These are phyloP conservation scores for Mycena belliarum DNA, from an alignment of 768 basidiomycete species.

Conservation along the genomic window DNA sequence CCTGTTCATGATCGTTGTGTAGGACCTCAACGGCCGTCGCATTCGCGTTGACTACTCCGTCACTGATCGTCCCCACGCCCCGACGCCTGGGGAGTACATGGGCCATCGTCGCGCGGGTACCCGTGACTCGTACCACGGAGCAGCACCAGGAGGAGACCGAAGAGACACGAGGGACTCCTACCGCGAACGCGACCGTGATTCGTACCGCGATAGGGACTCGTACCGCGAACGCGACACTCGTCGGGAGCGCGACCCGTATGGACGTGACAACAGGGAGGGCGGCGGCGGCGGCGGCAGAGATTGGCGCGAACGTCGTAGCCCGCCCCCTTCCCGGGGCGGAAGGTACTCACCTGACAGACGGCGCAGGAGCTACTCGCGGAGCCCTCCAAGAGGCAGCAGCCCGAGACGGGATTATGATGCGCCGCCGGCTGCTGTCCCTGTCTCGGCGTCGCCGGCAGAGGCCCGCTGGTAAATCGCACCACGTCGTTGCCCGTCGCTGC, in stretches of 20 bases:
- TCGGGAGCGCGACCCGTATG: slow-evolving; percentile 64
- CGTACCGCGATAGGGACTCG: slow-evolving; percentile 33
- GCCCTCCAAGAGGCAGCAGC: slow-evolving; percentile 75
- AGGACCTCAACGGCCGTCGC: slow-evolving; percentile 94
- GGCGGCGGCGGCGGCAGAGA: too few relatives aligned
- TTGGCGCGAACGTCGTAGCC: slow-evolving; percentile 82
- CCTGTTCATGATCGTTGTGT: slow-evolving; percentile 2
- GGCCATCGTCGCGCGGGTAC: slow-evolving; percentile 69
- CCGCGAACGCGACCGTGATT: slow-evolving; percentile 41
- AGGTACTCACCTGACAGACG: slow-evolving; percentile 77
- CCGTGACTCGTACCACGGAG: slow-evolving; percentile 38
- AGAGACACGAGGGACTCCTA: slow-evolving; percentile 46
- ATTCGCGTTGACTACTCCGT: slow-evolving; percentile 98
- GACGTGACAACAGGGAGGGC: slow-evolving; percentile 71
- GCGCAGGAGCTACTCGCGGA: slow-evolving; percentile 77
- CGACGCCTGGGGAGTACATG: slow-evolving; percentile 98
- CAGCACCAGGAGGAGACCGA: too few relatives aligned
- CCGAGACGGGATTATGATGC: slow-evolving; percentile 50
- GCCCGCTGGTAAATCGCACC: slow-evolving; percentile 57
- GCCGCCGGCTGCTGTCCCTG: slow-evolving; percentile 31
- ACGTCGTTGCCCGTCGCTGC: slow-evolving; percentile 28
- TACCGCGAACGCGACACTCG: slow-evolving; percentile 49
- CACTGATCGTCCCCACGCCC: slow-evolving; percentile 90
- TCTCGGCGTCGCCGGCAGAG: slow-evolving; percentile 35
- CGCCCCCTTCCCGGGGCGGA: slow-evolving; percentile 59